Evolutionary conservation across 78 protist species (phyloP), one percentile per base, ranked within the genome.

Genomic region (Guillardia theta): DNA sequence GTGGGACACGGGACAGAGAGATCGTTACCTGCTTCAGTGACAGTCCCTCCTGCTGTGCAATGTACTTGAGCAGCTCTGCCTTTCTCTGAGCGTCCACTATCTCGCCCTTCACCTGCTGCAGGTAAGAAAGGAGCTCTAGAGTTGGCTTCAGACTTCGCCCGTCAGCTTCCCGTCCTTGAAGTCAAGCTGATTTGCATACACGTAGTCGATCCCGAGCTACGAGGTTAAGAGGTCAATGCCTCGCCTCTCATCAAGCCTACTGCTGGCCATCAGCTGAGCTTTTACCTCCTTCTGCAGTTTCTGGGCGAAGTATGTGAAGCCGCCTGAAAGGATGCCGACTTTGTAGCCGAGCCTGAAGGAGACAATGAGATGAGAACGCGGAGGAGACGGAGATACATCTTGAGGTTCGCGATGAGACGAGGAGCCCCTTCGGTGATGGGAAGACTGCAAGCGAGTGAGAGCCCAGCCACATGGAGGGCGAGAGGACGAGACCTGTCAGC

Each of bases 371-470:
- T 3, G 70, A 58, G 70, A 6, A 30, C 21, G 70, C 39, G 70
- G 27, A 6, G 27, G 70, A 58, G 27, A 6, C 2, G 70, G 6
- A 6, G 70, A 8, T 1, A 58, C 70, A 30, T 58, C 70, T 58
- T 78, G 90, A 78, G 90, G 90, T 78, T 78, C 0, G 53, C 45
- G 45, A 78, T 78, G 50, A 78, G 90, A 0, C 90, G 45, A 0
- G 90, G 90, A 22, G 90, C 90, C 53, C 90, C 90, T 30, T 78
- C 90, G 8, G 90, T 78, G n/a, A 78, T 43, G 50, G 90, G 90
- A 18, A 78, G 90, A 0, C 30, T 78, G 90, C 44, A 46, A n/a
- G 90, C 90, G 0, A 78, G 39, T 15, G 58, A 50, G 58, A 19
- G 30, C 10, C 58, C 30, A 50, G 10, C 30, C 58, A 15, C 58